Evolutionary conservation across 768 basidiomycete species (phyloP).

Genomic region (Agaricus subrufescens): DNA sequence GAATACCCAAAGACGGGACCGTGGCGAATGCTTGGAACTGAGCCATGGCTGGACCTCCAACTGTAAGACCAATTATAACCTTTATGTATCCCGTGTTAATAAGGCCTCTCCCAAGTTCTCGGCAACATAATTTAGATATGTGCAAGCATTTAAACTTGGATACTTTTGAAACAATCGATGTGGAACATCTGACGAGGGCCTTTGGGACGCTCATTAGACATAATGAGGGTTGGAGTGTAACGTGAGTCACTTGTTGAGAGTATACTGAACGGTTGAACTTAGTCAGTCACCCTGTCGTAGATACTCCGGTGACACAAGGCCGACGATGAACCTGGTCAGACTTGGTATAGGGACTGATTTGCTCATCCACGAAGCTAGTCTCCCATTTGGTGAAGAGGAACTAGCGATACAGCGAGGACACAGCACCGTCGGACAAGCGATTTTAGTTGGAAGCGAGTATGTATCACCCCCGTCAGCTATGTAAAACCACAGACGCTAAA

Average conservation of each 20-base stretch:
- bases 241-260: conserved; percentile 38
- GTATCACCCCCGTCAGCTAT: background rate
- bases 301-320: conserved; percentile 89
- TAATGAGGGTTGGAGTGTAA: conserved; percentile 69
- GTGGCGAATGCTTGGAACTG: conserved; percentile 40
- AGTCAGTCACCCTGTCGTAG: conserved; percentile 40
- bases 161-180: conserved; percentile 62
- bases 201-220: conserved; percentile 71
- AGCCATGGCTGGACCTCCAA: conserved; percentile 39
- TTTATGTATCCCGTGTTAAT: background rate
- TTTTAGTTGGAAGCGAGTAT: background rate
- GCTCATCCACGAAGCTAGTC: conserved; percentile 91
- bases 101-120: conserved; percentile 30
- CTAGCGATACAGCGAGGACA: background rate
- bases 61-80: conserved; percentile 20
- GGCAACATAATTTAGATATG: conserved; percentile 35
- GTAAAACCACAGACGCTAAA: background rate
- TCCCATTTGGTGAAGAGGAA: conserved; percentile 78
- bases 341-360: conserved; percentile 69
- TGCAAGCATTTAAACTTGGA: conserved; percentile 51
- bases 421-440: background rate
- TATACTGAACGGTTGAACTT: conserved; percentile 14
- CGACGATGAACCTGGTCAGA: conserved; percentile 59
- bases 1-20: conserved; percentile 31
- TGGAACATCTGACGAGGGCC: conserved; percentile 68